Evolutionary conservation across 1,139 yeast species (phyloP).

Genomic region (Geotrichum phurueaensis): DNA sequence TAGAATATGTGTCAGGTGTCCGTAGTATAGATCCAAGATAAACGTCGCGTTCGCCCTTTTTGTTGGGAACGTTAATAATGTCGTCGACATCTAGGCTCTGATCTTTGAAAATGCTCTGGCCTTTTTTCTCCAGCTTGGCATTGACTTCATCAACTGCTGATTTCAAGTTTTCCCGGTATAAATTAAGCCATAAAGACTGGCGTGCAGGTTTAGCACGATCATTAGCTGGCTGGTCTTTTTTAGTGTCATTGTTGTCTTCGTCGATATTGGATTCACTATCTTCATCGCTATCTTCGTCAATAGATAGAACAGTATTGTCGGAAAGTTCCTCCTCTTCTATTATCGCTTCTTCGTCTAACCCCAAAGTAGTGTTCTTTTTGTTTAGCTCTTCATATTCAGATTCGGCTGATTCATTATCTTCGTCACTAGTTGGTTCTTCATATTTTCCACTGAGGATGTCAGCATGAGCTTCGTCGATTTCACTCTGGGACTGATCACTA

Average conservation of each 20-base stretch:
- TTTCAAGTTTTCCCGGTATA: background rate
- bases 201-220: background rate
- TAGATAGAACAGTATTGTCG: background rate
- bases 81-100: background rate
- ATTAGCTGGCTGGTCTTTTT: background rate
- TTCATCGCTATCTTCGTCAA: background rate
- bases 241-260: background rate
- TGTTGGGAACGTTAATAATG: background rate
- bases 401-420: background rate
- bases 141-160: background rate
- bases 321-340: background rate
- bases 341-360: background rate
- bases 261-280: background rate
- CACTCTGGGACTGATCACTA: background rate
- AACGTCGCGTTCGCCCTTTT: background rate
- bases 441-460: background rate
- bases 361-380: background rate
- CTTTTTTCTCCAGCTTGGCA: background rate
- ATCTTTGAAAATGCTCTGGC: background rate
- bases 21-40: background rate
- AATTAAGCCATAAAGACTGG: background rate
- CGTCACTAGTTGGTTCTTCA: background rate
- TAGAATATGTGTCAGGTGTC: background rate
- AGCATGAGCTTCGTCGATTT: background rate
- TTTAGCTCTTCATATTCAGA: background rate